phyloP scores from a whole-genome alignment of 1,284 basidiomycete species.

The Phellopilus nigrolimitatus region DNA sequence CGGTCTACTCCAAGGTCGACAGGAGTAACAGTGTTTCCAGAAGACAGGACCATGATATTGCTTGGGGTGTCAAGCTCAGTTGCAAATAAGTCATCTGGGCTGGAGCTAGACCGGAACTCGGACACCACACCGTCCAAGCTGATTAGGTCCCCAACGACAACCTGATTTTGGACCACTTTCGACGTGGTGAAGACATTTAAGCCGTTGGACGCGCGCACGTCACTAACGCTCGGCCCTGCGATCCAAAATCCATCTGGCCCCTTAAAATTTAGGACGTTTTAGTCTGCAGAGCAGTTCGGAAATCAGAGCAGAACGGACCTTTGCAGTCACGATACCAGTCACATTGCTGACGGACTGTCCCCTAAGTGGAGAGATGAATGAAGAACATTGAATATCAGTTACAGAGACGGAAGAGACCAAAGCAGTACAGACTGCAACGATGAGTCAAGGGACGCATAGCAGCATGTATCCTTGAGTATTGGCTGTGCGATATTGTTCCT shows the following conservation, averaged over 20 bases:
- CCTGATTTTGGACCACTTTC: conserved; percentile 33
- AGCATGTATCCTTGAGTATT: too few species aligned
- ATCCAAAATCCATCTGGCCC: conserved; percentile 50
- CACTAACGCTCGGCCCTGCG: conserved; percentile 38
- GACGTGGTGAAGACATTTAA: conserved; percentile 47
- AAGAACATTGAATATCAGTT: conserved; percentile 48
- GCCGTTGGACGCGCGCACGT: conserved; percentile 48
- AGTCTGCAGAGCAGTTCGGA: neutral
- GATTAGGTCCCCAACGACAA: conserved; percentile 47
- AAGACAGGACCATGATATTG: conserved; percentile 42
- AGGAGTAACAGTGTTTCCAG: conserved; percentile 43
- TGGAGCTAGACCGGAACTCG: conserved; percentile 43
- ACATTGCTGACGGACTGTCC: conserved; percentile 46
- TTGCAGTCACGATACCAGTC: conserved; percentile 51
- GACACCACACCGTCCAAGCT: conserved; percentile 43
- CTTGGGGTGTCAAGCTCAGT: conserved; percentile 47
- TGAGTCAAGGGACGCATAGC: conserved; percentile 23
- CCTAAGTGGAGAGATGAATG: conserved; percentile 46
- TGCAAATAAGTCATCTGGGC: conserved; percentile 43
- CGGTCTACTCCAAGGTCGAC: conserved; percentile 51
- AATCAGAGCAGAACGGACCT: conserved; percentile 32
- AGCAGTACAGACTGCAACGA: neutral
- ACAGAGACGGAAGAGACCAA: conserved; percentile 30
- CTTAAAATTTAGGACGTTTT: conserved; percentile 28
- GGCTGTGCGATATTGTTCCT: too few species aligned